Evolutionary conservation across 805 yeast species (phyloP).

Genomic region (Metschnikowia amazonensis): DNA sequence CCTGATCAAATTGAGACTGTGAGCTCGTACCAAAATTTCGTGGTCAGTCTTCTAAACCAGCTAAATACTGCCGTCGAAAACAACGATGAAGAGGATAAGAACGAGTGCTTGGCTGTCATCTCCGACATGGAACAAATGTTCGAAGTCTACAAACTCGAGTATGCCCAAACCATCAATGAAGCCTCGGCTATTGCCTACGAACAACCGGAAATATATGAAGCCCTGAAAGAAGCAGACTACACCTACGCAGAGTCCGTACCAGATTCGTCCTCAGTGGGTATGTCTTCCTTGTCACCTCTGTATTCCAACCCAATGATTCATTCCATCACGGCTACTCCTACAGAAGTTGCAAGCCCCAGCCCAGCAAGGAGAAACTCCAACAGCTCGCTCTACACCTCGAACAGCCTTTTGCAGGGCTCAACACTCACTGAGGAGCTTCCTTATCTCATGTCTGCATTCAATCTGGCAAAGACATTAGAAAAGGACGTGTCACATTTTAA

Average conservation of each 20-base stretch:
- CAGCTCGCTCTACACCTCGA: slow-evolving; percentile 26
- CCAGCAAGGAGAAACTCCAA: slow-evolving; percentile 25
- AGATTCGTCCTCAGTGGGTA: slow-evolving; percentile 22
- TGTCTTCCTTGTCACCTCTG: slow-evolving; percentile 20
- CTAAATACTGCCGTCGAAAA: slow-evolving; percentile 50
- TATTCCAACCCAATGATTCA: slow-evolving; percentile 35
- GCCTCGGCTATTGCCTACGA: neutral
- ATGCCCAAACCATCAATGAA: slow-evolving; percentile 20
- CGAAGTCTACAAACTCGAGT: slow-evolving; percentile 45
- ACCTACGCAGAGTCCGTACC: slow-evolving; percentile 27
- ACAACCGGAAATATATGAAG: neutral
- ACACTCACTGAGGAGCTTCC: slow-evolving; percentile 65
- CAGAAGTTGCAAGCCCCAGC: slow-evolving; percentile 5
- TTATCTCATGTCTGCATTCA: slow-evolving; percentile 60
- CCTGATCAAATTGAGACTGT: slow-evolving; percentile 29
- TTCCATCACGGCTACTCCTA: slow-evolving; percentile 31
- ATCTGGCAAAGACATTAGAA: slow-evolving; percentile 56
- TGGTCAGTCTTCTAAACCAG: slow-evolving; percentile 54
- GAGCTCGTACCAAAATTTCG: slow-evolving; percentile 52
- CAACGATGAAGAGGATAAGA: slow-evolving; percentile 54
- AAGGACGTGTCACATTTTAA: slow-evolving; percentile 32
- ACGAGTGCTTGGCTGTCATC: slow-evolving; percentile 65
- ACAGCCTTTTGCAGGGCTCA: slow-evolving; percentile 44
- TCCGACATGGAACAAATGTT: slow-evolving; percentile 74
- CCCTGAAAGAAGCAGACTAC: slow-evolving; percentile 12